phyloP scores from a whole-genome alignment of 257 asterid species.

The Solanum peruvianum region DNA sequence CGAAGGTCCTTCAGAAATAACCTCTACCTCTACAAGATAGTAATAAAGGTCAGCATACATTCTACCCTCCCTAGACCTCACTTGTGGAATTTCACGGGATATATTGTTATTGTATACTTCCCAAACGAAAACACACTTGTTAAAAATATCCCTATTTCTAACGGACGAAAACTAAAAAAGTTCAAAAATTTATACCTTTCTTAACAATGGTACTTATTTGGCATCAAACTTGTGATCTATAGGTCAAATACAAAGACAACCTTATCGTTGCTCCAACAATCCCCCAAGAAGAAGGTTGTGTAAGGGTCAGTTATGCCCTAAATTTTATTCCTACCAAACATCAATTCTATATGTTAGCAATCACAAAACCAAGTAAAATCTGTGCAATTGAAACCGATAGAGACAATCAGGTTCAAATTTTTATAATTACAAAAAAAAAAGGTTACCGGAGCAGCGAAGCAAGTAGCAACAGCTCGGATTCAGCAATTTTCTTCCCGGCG shows the following conservation, averaged over 20 bases:
- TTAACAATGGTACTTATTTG: neutral
- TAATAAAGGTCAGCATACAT: neutral
- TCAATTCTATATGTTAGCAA: neutral
- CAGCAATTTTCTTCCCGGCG: neutral
- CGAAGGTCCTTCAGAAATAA: neutral
- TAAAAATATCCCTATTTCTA: neutral
- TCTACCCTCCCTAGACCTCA: neutral
- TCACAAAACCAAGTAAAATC: neutral
- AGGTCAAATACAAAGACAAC: neutral
- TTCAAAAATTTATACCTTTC: neutral
- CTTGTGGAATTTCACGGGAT: neutral
- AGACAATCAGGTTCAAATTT: neutral
- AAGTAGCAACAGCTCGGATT: neutral
- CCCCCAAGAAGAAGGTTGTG: neutral
- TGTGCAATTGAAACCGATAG: neutral
- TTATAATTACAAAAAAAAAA: too few relatives aligned
- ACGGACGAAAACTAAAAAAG: neutral
- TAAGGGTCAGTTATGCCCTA: neutral
- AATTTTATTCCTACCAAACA: neutral
- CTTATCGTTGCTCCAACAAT: neutral
- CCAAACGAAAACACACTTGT: neutral
- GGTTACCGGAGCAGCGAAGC: neutral
- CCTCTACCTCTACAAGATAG: neutral
- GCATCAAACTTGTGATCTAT: neutral
- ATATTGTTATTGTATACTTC: neutral